phyloP scores from a whole-genome alignment of 192 early-diverging fungal species.

The Helicostylum pulchrum region DNA sequence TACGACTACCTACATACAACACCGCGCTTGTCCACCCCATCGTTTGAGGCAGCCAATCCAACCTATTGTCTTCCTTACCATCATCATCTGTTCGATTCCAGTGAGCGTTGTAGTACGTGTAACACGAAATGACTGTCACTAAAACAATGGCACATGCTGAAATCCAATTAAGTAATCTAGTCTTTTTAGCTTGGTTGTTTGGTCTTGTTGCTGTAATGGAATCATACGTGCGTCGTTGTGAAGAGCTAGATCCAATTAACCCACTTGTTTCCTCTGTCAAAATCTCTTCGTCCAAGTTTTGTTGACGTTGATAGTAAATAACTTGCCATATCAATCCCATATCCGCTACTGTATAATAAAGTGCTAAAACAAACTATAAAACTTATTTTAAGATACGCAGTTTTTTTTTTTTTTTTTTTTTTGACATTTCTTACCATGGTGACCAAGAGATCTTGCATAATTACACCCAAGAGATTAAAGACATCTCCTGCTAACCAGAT shows the following conservation, averaged over 20 bases:
- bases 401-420: no score
- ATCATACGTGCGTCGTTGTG: neutral
- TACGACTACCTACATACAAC: slow-evolving; percentile 67
- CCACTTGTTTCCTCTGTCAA: slow-evolving; percentile 2
- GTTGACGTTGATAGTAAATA: slow-evolving; percentile 54
- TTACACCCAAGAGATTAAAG: slow-evolving; percentile 69
- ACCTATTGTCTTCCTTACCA: neutral
- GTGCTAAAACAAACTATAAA: slow-evolving; percentile 52
- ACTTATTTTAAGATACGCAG: neutral
- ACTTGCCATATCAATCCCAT: slow-evolving; percentile 64
- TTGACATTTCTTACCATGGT: slow-evolving; percentile 58
- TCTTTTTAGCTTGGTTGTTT: neutral
- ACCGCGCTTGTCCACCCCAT: slow-evolving; percentile 73
- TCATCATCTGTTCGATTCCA: neutral
- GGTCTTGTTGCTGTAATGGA: neutral
- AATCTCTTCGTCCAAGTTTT: slow-evolving; percentile 1
- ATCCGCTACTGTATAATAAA: slow-evolving; percentile 74
- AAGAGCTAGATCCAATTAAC: neutral
- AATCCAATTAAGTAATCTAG: slow-evolving; percentile 5
- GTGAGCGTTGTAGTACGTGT: slow-evolving; percentile 11
- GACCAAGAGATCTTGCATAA: slow-evolving; percentile 66
- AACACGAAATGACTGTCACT: slow-evolving; percentile 11
- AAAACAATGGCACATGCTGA: slow-evolving; percentile 5
- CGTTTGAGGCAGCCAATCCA: slow-evolving; percentile 48
- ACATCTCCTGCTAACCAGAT: slow-evolving; percentile 80